Percentiles rank a stretch among this genome's conserved stretches.
Conservation (phyloP, 441 rosid genomes). For the Populus hybrid region DNA sequence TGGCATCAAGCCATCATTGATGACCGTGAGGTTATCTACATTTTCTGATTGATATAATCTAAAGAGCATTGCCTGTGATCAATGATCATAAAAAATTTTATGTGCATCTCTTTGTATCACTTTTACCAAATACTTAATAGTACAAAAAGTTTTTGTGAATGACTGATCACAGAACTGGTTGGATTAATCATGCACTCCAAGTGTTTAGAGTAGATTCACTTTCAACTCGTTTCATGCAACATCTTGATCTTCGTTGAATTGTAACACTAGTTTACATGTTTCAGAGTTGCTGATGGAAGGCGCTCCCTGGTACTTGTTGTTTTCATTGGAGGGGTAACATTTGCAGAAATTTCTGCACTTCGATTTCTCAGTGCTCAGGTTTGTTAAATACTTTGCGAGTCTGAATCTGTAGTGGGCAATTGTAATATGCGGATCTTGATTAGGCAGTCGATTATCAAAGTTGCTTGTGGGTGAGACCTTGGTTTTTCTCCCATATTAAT, state of each 20-base stretch:
- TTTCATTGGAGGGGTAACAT: slow-evolving; percentile 92
- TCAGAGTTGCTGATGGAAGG: slow-evolving; percentile 82
- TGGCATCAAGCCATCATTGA: not conserved
- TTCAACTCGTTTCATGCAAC: not conserved
- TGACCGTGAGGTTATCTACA: not conserved
- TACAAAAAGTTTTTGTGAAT: not conserved
- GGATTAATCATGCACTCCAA: not conserved
- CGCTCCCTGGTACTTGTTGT: slow-evolving; percentile 88
- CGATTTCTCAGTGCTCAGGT: slow-evolving; percentile 92
- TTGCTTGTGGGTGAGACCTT: not conserved
- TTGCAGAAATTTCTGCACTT: slow-evolving; percentile 89
- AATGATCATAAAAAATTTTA: not conserved
- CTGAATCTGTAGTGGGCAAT: not conserved
- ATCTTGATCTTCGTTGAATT: not conserved
- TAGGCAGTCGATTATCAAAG: not conserved
- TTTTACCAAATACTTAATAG: not conserved
- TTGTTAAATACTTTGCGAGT: slow-evolving; percentile 2
- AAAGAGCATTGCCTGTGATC: not conserved
- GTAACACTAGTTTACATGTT: slow-evolving; percentile 14
- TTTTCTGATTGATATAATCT: not conserved
- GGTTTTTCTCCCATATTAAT: not conserved
- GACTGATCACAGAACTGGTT: not conserved
- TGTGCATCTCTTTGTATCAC: not conserved
- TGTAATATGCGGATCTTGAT: not conserved
- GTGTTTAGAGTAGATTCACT: not conserved